Percentiles rank a stretch among this genome's conserved stretches.
Evolutionary conservation across 2,329 filamentous ascomycete genomes (phyloP).

Genomic region (Ophiostoma tasmaniense): DNA sequence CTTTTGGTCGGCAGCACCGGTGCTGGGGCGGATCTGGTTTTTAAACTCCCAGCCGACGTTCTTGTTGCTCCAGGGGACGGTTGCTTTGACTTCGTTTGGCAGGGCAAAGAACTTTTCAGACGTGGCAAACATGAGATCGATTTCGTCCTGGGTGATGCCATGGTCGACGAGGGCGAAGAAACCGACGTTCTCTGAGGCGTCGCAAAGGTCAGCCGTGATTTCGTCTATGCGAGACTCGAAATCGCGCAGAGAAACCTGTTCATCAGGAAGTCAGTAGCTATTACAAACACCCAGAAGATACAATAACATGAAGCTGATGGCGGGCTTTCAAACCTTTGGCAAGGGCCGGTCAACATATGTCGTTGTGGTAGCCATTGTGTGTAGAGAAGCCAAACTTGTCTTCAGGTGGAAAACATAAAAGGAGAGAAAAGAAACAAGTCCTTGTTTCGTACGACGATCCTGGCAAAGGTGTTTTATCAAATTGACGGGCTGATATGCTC

Average conservation of each 20-base stretch:
- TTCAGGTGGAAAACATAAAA: neutral
- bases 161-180: constrained; percentile 51
- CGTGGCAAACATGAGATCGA: constrained; percentile 33
- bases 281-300: neutral
- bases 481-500: neutral
- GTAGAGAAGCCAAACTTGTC: neutral
- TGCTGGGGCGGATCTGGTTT: constrained; percentile 50
- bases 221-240: constrained; percentile 45
- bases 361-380: constrained; percentile 18
- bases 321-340: constrained; percentile 18
- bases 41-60: constrained; percentile 56
- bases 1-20: constrained; percentile 49
- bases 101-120: constrained; percentile 45
- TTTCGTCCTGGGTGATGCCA: constrained; percentile 32
- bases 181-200: constrained; percentile 48
- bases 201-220: constrained; percentile 43
- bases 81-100: constrained; percentile 42
- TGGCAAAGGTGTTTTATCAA: neutral
- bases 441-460: neutral
- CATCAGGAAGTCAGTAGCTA: neutral
- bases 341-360: constrained; percentile 18
- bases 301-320: neutral
- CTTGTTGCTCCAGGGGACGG: constrained; percentile 44
- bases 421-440: neutral
- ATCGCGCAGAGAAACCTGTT: constrained; percentile 43